Conservation (phyloP, 306 rosid genomes). For the Lathyrus aphaca region DNA sequence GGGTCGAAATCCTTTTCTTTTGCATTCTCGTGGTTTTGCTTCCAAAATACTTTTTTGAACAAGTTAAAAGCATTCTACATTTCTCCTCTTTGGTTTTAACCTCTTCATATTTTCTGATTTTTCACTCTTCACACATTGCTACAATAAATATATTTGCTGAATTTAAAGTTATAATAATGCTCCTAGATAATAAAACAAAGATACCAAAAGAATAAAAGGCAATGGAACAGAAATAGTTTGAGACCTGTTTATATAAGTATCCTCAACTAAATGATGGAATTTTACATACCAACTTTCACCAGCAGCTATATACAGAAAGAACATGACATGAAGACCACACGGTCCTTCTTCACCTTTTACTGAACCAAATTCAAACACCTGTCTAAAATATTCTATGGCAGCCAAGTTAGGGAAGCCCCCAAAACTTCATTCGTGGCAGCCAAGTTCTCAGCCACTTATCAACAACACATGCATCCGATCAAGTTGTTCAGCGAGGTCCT, state of each 20-base stretch:
- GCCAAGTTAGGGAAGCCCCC: too few relatives aligned
- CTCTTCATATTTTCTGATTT: not conserved
- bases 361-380: slow-evolving; percentile 39
- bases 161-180: not conserved
- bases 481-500: too few relatives aligned
- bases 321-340: slow-evolving; percentile 38
- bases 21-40: too few relatives aligned
- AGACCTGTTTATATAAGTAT: slow-evolving; percentile 14
- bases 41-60: too few relatives aligned
- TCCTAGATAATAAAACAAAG: not conserved
- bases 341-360: slow-evolving; percentile 37
- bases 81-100: too few relatives aligned
- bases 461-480: too few relatives aligned
- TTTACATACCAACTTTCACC: slow-evolving; percentile 43
- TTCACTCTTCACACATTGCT: not conserved
- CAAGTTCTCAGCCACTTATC: too few relatives aligned
- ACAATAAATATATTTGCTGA: not conserved
- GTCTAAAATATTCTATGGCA: slow-evolving; percentile 44
- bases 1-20: too few relatives aligned
- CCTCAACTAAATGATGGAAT: slow-evolving; percentile 21
- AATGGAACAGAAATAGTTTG: not conserved
- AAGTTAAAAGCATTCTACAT: too few relatives aligned
- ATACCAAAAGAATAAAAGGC: not conserved
- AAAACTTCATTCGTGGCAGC: too few relatives aligned
- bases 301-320: slow-evolving; percentile 44